phyloP scores from a whole-genome alignment of 768 basidiomycete species.

The Russula brevipes region DNA sequence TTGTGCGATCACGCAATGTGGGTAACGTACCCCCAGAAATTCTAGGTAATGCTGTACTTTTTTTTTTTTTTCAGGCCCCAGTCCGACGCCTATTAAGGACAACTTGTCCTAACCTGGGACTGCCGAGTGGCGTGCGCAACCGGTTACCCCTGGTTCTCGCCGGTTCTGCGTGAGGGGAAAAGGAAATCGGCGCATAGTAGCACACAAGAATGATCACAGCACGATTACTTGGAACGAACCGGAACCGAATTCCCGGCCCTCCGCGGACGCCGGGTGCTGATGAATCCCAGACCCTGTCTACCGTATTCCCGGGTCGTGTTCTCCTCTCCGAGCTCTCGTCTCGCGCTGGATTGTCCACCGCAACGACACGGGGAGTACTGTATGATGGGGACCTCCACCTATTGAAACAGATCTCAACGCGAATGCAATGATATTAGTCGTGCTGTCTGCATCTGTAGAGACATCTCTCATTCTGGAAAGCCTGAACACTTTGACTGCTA shows the following conservation, averaged over 20 bases:
- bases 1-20: neutral
- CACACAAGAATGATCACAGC: neutral
- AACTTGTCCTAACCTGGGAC: neutral
- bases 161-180: neutral
- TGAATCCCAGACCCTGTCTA: neutral
- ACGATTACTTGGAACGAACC: neutral
- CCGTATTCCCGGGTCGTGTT: constrained; percentile 5
- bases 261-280: constrained; percentile 1
- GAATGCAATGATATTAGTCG: neutral
- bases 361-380: too few species aligned
- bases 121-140: neutral
- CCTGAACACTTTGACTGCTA: neutral
- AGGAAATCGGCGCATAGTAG: neutral
- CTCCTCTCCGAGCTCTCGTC: neutral
- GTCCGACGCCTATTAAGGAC: neutral
- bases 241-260: constrained; percentile 3
- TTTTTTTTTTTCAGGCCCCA: neutral
- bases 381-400: neutral
- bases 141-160: neutral
- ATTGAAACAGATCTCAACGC: too few species aligned
- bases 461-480: neutral
- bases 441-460: too few species aligned
- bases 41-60: neutral
- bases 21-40: neutral
- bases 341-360: neutral